phyloP scores from a whole-genome alignment of 139 green algal species.

The Tetraselmis chui region DNA sequence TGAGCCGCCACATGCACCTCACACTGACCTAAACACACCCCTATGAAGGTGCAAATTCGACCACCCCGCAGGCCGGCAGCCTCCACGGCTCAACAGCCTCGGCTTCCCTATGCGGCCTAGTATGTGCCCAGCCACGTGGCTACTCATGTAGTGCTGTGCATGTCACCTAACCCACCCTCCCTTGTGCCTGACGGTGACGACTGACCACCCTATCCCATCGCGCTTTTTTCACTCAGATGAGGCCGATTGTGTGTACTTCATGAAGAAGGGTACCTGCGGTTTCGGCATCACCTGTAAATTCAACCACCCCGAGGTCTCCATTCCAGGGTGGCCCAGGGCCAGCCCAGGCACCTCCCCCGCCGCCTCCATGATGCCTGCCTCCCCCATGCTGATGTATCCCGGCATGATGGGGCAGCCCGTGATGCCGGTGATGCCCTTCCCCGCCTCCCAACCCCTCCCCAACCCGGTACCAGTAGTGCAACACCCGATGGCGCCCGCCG shows the following conservation, averaged over 20 bases:
- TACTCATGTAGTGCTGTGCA: too few species aligned
- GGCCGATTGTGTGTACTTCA: conserved; percentile 30
- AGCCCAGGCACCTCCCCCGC: neutral
- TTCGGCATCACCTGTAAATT: conserved; percentile 48
- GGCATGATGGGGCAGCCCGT: neutral
- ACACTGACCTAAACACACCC: too few species aligned
- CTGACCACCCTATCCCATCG: conserved; percentile 3
- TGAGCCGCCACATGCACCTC: too few species aligned
- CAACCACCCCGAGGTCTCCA: conserved; percentile 39
- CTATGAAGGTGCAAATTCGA: conserved; percentile 40
- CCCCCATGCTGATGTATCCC: neutral
- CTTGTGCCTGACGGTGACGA: neutral
- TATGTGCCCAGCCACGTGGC: neutral
- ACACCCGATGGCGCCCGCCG: too few species aligned
- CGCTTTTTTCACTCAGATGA: too few species aligned
- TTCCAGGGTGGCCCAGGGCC: neutral
- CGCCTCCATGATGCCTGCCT: neutral
- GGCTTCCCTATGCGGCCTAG: conserved; percentile 29
- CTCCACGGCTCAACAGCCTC: conserved; percentile 33
- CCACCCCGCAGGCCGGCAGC: conserved; percentile 30
- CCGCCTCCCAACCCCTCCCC: too few species aligned
- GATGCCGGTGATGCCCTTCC: neutral
- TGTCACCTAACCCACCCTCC: too few species aligned
- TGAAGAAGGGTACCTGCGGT: conserved; percentile 39
- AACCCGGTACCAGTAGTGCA: too few species aligned